These are phyloP conservation scores for Cercospora sp. DNA, from an alignment of 2,329 filamentous ascomycete genomes.

Conservation along the genomic window DNA sequence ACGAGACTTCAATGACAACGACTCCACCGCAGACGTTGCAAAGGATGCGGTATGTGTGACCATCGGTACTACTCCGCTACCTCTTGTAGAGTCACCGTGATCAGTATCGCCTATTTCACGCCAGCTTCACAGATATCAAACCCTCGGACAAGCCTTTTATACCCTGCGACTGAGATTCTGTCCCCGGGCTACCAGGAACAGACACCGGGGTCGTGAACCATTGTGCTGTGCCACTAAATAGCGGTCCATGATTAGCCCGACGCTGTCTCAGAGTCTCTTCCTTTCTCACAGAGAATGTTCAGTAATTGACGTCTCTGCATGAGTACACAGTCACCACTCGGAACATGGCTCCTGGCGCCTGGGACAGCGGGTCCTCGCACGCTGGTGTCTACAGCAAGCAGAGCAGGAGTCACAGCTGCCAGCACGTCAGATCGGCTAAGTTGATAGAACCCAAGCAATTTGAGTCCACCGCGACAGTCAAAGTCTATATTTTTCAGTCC, in stretches of 20 bases:
- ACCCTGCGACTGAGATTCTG: not conserved
- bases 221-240: not conserved
- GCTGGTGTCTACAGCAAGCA: not conserved
- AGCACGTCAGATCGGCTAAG: not conserved
- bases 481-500: not conserved
- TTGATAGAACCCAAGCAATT: not conserved
- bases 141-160: not conserved
- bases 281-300: not conserved
- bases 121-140: not conserved
- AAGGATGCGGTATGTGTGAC: not conserved
- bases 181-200: not conserved
- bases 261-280: not conserved
- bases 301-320: not conserved
- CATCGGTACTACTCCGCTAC: not conserved
- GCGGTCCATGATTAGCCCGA: not conserved
- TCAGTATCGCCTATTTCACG: not conserved
- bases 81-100: not conserved
- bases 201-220: not conserved
- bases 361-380: not conserved
- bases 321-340: not conserved
- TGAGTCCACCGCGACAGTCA: not conserved
- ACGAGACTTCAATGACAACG: not conserved
- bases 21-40: not conserved
- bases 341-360: not conserved
- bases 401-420: not conserved